A percentile compares a stretch with the other conserved stretches of the same genome.
These are phyloP conservation scores for Vitis rupestris DNA, from an alignment of 164 flowering plant genomes.

Conservation along the genomic window DNA sequence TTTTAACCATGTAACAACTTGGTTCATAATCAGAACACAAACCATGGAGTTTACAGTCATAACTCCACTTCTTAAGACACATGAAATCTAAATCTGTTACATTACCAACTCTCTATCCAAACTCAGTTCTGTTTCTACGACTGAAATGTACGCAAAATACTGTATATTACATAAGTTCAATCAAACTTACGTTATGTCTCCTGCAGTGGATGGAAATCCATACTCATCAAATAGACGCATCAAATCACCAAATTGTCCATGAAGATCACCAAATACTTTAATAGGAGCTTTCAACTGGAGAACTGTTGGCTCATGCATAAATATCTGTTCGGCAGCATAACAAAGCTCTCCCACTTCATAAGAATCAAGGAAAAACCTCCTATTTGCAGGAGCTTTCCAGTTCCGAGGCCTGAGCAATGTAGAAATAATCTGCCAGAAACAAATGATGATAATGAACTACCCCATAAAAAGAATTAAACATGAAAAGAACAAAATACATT, in stretches of 20 bases:
- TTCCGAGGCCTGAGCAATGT: slow-evolving; percentile 83
- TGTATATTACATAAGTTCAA: background rate
- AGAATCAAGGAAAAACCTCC: slow-evolving; percentile 89
- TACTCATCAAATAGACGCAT: slow-evolving; percentile 99
- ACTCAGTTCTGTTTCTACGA: background rate
- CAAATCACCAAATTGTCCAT: slow-evolving; percentile 98
- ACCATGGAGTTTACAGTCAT: background rate
- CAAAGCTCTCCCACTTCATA: slow-evolving; percentile 99
- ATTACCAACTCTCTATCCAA: background rate
- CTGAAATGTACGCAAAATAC: slow-evolving; percentile 1
- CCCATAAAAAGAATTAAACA: background rate
- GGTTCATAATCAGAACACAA: background rate
- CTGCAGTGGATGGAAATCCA: slow-evolving; percentile 96
- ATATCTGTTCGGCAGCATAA: slow-evolving; percentile 96
- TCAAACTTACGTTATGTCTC: slow-evolving; percentile 87
- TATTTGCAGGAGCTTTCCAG: slow-evolving; percentile 88
- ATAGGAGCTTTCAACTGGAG: slow-evolving; percentile 95
- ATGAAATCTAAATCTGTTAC: background rate
- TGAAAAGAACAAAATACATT: slow-evolving; percentile 6
- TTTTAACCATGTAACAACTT: background rate
- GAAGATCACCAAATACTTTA: slow-evolving; percentile 98
- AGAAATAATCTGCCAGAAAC: slow-evolving; percentile 71
- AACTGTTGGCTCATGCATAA: slow-evolving; percentile 94
- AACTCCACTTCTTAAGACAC: background rate
- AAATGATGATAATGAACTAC: slow-evolving; percentile 3